A percentile compares a stretch with the other conserved stretches of the same genome.
These are phyloP conservation scores for Ocimum tenuiflorum DNA, from an alignment of 257 asterid genomes.

Conservation along the genomic window DNA sequence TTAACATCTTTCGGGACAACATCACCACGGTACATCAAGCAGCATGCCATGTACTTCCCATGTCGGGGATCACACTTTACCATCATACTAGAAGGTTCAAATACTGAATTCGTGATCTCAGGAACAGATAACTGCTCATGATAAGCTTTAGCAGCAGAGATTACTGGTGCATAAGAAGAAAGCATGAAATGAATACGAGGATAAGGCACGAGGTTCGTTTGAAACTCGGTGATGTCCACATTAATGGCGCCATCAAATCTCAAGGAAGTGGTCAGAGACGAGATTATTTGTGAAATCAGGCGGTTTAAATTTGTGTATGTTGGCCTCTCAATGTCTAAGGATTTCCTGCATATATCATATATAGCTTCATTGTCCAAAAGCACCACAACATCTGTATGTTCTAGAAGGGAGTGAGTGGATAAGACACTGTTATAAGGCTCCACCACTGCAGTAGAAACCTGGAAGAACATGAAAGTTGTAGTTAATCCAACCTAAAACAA, in stretches of 20 bases:
- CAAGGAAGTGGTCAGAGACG: conserved; percentile 36
- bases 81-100: conserved; percentile 38
- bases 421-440: conserved; percentile 34
- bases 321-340: conserved; percentile 36
- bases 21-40: conserved; percentile 37
- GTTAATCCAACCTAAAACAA: not conserved
- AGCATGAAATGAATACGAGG: conserved; percentile 43
- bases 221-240: conserved; percentile 38
- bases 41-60: conserved; percentile 32
- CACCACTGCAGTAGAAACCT: conserved; percentile 30
- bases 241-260: conserved; percentile 39
- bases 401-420: conserved; percentile 33
- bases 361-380: conserved; percentile 41
- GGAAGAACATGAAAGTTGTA: not conserved
- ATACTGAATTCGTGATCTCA: conserved; percentile 32
- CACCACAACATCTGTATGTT: conserved; percentile 35
- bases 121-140: conserved; percentile 34
- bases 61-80: conserved; percentile 33
- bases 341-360: conserved; percentile 32
- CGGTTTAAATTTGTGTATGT: conserved; percentile 35
- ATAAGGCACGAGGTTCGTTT: conserved; percentile 38
- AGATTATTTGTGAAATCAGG: conserved; percentile 30
- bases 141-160: conserved; percentile 34
- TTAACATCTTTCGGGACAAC: conserved; percentile 34
- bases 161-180: conserved; percentile 41